Evolutionary conservation across 1,139 yeast genomes (phyloP).

Genomic region (Arxiozyma telluris): DNA sequence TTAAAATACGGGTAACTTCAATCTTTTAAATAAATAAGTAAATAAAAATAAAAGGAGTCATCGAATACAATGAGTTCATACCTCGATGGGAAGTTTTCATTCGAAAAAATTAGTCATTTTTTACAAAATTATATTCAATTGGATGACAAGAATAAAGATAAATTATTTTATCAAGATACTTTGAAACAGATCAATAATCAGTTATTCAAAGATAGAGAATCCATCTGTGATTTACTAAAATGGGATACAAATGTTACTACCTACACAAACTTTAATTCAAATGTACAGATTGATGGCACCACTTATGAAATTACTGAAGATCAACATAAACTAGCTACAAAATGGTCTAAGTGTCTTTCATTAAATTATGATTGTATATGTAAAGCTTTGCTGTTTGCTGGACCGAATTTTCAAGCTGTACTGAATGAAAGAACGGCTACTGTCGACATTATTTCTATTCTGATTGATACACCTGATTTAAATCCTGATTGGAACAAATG

Average conservation of each 20-base stretch:
- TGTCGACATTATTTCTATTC: conserved; percentile 34
- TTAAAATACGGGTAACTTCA: too few species aligned
- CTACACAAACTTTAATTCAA: not conserved
- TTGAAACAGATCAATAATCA: not conserved
- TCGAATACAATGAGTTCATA: not conserved
- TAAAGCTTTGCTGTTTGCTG: conserved; percentile 22
- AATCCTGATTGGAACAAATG: conserved; percentile 1
- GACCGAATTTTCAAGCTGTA: conserved; percentile 27
- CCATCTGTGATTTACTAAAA: not conserved
- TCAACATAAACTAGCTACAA: conserved; percentile 9
- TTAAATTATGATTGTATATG: conserved; percentile 11
- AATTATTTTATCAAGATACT: not conserved
- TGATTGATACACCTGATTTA: conserved; percentile 30
- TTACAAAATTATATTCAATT: not conserved
- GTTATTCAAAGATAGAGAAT: not conserved
- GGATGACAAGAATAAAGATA: not conserved
- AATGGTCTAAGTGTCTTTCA: conserved; percentile 9
- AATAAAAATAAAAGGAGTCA: too few species aligned
- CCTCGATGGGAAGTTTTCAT: not conserved
- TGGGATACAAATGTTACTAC: not conserved
- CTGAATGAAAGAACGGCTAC: conserved; percentile 31
- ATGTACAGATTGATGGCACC: conserved; percentile 8
- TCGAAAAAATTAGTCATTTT: not conserved
- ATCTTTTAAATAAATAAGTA: too few species aligned
- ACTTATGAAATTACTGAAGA: conserved; percentile 8